Conservation (phyloP, 441 rosid genomes). For the Hypseocharis bilobata region DNA sequence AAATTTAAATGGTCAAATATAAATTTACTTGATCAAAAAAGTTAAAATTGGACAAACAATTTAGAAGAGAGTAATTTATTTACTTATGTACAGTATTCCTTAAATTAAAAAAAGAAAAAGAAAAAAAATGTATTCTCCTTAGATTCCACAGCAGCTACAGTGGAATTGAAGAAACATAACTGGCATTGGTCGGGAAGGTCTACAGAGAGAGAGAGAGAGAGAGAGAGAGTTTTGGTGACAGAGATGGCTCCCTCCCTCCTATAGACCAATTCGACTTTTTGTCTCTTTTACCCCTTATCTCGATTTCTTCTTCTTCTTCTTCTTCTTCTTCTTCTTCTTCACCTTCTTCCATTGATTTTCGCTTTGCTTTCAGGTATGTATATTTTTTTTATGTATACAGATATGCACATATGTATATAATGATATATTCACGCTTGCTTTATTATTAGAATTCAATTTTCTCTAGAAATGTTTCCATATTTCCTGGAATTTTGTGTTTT, state of each 20-base stretch:
- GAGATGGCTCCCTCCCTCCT: conserved; percentile 10
- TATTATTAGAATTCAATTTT: not conserved
- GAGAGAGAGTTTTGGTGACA: conserved; percentile 5
- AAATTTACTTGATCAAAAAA: no score
- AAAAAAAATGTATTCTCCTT: not conserved
- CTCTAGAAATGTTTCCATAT: not conserved
- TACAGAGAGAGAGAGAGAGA: not conserved
- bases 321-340: no score
- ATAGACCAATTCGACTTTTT: not conserved
- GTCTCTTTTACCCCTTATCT: not conserved
- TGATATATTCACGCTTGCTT: not conserved
- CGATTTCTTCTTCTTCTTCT: not conserved
- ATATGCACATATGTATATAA: no score
- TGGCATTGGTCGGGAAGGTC: not conserved
- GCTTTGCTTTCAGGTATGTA: not conserved
- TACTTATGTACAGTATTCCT: no score
- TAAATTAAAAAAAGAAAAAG: not conserved
- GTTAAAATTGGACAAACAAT: no score
- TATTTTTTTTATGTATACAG: not conserved
- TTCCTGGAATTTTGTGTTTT: not conserved
- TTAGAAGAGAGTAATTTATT: no score
- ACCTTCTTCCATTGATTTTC: not conserved
- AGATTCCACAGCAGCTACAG: no score
- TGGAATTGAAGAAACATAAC: not conserved
- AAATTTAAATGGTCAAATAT: no score